Evolutionary conservation across 441 rosid genomes (phyloP).

Genomic region (Erysimum cheiri): DNA sequence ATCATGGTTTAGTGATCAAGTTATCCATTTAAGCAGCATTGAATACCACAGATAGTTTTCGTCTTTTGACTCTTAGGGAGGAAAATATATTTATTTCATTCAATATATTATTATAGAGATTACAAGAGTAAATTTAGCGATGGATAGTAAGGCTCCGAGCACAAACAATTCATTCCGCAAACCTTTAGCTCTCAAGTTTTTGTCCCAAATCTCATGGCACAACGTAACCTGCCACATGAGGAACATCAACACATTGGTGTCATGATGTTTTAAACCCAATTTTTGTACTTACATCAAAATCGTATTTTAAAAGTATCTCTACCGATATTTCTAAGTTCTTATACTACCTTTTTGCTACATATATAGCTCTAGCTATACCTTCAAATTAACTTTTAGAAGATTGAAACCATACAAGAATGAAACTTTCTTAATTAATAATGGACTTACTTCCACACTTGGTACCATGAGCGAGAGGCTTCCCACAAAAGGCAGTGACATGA

Average conservation of each 20-base stretch:
- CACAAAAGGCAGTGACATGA: conserved; percentile 47
- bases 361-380: neutral
- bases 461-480: conserved; percentile 45
- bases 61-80: neutral
- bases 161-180: conserved; percentile 13
- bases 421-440: neutral
- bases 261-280: neutral
- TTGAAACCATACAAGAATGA: neutral
- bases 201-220: conserved; percentile 37
- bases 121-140: conserved; percentile 13
- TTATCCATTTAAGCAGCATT: neutral
- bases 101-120: conserved; percentile 10
- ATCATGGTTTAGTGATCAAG: neutral
- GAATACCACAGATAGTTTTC: neutral
- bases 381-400: neutral
- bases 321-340: neutral
- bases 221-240: conserved; percentile 32
- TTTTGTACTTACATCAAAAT: neutral
- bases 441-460: conserved; percentile 49
- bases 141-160: neutral
- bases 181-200: conserved; percentile 2
- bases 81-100: conserved; percentile 15
- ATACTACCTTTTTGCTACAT: neutral
- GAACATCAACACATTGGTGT: conserved; percentile 25
- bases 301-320: no score